Conservation (phyloP, 305 asterid genomes). For the Salvia sclarea region DNA sequence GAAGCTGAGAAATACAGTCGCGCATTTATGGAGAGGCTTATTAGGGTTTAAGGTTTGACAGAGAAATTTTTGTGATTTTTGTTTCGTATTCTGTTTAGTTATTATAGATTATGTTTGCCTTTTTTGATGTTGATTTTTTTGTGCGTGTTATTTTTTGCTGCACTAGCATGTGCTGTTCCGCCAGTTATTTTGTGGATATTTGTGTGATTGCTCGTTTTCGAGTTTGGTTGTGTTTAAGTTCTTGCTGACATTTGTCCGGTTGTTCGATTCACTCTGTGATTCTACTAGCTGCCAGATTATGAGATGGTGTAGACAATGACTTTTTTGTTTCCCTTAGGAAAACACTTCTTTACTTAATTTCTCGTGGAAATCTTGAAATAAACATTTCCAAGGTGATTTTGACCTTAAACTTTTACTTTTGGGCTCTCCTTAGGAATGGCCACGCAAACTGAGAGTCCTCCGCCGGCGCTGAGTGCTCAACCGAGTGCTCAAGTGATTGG, state of each 20-base stretch:
- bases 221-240: constrained; percentile 6
- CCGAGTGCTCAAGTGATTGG: constrained; percentile 88
- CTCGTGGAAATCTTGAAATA: not conserved
- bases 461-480: constrained; percentile 68
- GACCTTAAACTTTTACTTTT: not conserved
- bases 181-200: not conserved
- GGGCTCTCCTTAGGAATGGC: constrained; percentile 48
- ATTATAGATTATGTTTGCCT: not conserved
- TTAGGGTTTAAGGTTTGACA: constrained; percentile 25
- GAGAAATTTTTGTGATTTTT: constrained; percentile 6
- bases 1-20: not conserved
- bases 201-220: constrained; percentile 7
- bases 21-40: constrained; percentile 8
- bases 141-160: not conserved
- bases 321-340: not conserved
- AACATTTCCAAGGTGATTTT: constrained; percentile 17
- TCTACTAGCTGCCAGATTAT: constrained; percentile 1
- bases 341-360: not conserved
- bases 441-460: constrained; percentile 46
- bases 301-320: not conserved
- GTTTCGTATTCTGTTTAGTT: not conserved
- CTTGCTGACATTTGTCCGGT: constrained; percentile 16
- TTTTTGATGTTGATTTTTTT: constrained; percentile 2
- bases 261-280: constrained; percentile 8
- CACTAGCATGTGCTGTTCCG: constrained; percentile 15